Conservation (phyloP, 352 stramenopile genomes). For the Albugo laibachii region DNA sequence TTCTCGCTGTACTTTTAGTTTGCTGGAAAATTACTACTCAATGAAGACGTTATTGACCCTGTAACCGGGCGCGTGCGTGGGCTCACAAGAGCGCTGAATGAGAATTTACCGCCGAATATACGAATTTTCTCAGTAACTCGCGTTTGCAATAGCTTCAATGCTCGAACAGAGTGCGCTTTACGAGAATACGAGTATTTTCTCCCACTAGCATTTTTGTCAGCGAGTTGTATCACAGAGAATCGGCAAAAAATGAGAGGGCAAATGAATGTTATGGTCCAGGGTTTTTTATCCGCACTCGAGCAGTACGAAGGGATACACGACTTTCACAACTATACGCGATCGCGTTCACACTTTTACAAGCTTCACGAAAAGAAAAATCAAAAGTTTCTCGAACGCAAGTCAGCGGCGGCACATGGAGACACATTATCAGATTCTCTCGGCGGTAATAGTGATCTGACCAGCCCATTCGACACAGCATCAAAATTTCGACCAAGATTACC, state of each 20-base stretch:
- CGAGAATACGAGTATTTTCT: slow-evolving; percentile 86
- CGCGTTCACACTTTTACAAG: slow-evolving; percentile 57
- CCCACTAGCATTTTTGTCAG: slow-evolving; percentile 49
- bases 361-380: slow-evolving; percentile 20
- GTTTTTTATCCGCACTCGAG: slow-evolving; percentile 4
- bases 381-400: slow-evolving; percentile 1
- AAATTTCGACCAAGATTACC: slow-evolving; percentile 27
- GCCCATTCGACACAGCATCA: neutral
- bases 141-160: slow-evolving; percentile 81
- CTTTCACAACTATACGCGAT: slow-evolving; percentile 85
- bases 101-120: slow-evolving; percentile 49
- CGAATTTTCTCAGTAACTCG: slow-evolving; percentile 75
- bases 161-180: slow-evolving; percentile 68
- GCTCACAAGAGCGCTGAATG: slow-evolving; percentile 54
- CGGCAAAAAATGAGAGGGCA: slow-evolving; percentile 10
- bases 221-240: slow-evolving; percentile 20
- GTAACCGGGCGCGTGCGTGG: slow-evolving; percentile 29
- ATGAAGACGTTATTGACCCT: slow-evolving; percentile 44
- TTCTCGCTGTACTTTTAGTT: slow-evolving; percentile 24
- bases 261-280: too few relatives aligned
- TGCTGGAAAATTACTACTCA: slow-evolving; percentile 72
- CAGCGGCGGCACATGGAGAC: slow-evolving; percentile 5
- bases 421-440: slow-evolving; percentile 2
- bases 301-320: slow-evolving; percentile 73
- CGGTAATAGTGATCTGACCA: slow-evolving; percentile 4